Evolutionary conservation across 202 grass and related monocot genomes (phyloP), one percentile per base, ranked within the genome.

Genomic region (Saccharum hybrid): DNA sequence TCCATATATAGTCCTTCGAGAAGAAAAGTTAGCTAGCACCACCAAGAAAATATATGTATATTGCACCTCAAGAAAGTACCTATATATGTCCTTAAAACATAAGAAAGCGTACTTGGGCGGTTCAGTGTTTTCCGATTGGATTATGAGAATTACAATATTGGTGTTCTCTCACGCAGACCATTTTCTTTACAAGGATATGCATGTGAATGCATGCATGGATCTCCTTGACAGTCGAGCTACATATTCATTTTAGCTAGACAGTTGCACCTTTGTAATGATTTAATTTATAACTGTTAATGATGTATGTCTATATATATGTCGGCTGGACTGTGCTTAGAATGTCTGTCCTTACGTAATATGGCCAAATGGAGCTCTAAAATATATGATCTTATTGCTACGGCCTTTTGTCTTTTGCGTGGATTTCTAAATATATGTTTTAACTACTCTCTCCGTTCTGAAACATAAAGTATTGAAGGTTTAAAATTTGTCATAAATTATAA

Each of bases 51-150:
- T 48, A 70, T 45, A 57, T 82, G 5, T 79, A 34, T 73, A 63
- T 74, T 75, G 68, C 69, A 64, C 33, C 84, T 74, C 88, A 83
- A 43, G 22, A 79, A 86, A 86, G 41, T 63, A 57, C 74, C 61
- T 68, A 41, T 63, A 51, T 82, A 69, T 76, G 51, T 31, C 45
- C 48, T 86, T 39, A 70, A 45, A 70, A 82, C 60, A 69, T 75
- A 64, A n/a, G 52, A 83, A 78, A 86, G 63, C 68, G 41, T 74
- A 84, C 68, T 18, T 69, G 75, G 51, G 51, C 9, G 10, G 43
- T 51, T 38, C 19, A 59, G 10, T 62, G 10, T 62, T 67, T 66
- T 16, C 63, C 22, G 22, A 64, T 80, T 74, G 61, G 11, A 68
- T 78, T 78, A 82, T 54, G n/a, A n/a, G 26, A 57, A 16, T 39